Base-by-base conservation (phyloP, 306 rosid genomes). In the Senna tora region DNA sequence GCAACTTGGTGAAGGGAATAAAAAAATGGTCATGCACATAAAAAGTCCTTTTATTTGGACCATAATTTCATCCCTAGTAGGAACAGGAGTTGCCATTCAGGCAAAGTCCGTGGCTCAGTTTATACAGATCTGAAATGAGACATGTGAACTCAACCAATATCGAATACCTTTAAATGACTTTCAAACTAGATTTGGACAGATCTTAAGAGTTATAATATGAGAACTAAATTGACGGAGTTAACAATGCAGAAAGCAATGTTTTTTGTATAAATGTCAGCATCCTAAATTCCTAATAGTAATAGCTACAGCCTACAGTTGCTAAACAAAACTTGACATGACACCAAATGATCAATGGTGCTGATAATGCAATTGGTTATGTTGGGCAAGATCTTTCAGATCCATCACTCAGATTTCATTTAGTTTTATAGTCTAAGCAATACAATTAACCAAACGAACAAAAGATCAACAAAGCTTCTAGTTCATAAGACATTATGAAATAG, bases 121-220 rank as follows among this genome's bases (percentile, higher is more conserved):
- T 59, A 38, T 79, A 32, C 22, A 75, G 71, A 46, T 75, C 19
- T 70, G 61, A 75, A 57, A 38, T 33, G 47, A 57, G 28, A 14
- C 50, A 57, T 12, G 21, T 53, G 41, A 25, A 30, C 69, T 47
- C 72, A 56, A 69, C 45, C 30, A 22, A 64, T 21, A 30, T 22
- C 36, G 62, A 49, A 70, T 25, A 16, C 15, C 25, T 10, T 65
- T 21, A 7, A 22, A 46, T 19, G 19, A 39, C 21, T 63, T 61
- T 69, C 46, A 63, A 63, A 65, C 57, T 38, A 69, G 16, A 52
- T 2, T 36, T 63, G 43, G 41, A 22, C 28, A 20, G 43, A 15
- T 46, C 55, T 39, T 41, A 56, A 64, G n/a, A 59, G 34, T 61
- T 41, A 39, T 14, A 1, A 65, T 28, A 7, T 2, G 6, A 22